phyloP scores from a whole-genome alignment of 352 stramenopile genomes.

The Thraustochytrium striatum region DNA sequence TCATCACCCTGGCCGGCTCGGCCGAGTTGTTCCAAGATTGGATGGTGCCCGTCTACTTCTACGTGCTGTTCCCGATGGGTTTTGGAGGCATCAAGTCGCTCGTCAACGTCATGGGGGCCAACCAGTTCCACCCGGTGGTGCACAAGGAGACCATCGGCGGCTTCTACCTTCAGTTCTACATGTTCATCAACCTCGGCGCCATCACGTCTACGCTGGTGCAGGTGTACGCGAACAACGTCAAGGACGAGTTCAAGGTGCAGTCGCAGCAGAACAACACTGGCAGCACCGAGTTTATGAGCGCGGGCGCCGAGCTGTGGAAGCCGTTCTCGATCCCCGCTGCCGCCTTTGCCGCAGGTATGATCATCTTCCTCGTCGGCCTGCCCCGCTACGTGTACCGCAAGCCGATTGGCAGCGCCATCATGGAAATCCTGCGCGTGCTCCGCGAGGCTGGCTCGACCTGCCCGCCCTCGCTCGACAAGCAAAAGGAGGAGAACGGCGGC shows the following conservation, averaged over 20 bases:
- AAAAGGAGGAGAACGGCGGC: slow-evolving; percentile 5
- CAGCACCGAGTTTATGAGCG: no score
- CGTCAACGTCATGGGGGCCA: slow-evolving; percentile 47
- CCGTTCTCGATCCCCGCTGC: slow-evolving; percentile 48
- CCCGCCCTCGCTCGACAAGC: slow-evolving; percentile 32
- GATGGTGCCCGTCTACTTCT: background rate
- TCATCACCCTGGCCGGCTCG: slow-evolving; percentile 2
- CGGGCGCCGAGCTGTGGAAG: no score
- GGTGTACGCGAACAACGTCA: slow-evolving; percentile 27
- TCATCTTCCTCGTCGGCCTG: slow-evolving; percentile 41
- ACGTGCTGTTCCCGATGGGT: slow-evolving; percentile 46
- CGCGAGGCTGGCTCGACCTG: background rate
- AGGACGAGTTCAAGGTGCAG: no score
- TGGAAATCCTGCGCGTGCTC: background rate
- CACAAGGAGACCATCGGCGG: slow-evolving; percentile 4
- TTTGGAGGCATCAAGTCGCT: slow-evolving; percentile 47
- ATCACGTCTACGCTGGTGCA: slow-evolving; percentile 34
- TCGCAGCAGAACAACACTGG: no score
- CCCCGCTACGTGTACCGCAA: slow-evolving; percentile 48
- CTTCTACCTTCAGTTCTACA: slow-evolving; percentile 52
- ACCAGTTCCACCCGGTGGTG: slow-evolving; percentile 50
- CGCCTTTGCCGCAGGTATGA: slow-evolving; percentile 17
- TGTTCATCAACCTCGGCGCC: slow-evolving; percentile 51
- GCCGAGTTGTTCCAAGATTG: slow-evolving; percentile 34
- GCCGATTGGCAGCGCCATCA: slow-evolving; percentile 6